Percentiles rank a stretch among this genome's conserved stretches.
These are phyloP conservation scores for Aspergillus puulaauensis DNA, from an alignment of 2,329 filamentous ascomycete species.

Conservation along the genomic window DNA sequence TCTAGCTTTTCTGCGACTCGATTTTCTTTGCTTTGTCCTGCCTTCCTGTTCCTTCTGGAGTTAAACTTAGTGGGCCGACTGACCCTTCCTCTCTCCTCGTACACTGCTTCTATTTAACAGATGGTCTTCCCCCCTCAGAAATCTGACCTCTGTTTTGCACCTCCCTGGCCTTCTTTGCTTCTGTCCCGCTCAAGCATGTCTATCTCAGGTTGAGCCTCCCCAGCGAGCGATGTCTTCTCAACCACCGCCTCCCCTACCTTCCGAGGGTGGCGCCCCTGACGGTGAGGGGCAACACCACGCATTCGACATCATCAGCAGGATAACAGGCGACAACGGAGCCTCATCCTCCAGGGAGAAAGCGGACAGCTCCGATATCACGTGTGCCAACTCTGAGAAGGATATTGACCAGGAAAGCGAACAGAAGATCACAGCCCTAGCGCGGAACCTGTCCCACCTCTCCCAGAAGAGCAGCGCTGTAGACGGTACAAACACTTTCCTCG, in stretches of 20 bases:
- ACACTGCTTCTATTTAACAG: neutral
- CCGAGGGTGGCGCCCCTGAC: constrained; percentile 15
- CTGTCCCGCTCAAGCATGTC: neutral
- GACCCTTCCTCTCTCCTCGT: neutral
- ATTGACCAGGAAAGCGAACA: constrained; percentile 23
- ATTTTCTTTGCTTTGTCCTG: neutral
- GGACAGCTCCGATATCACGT: constrained; percentile 26
- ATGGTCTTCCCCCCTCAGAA: neutral
- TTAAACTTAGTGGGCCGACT: neutral
- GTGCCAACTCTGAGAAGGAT: constrained; percentile 23
- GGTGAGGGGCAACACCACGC: constrained; percentile 1
- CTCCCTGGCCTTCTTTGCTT: neutral
- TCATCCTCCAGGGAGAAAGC: constrained; percentile 13
- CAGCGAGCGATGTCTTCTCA: constrained; percentile 11
- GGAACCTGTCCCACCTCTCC: constrained; percentile 31
- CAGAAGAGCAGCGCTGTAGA: constrained; percentile 19
- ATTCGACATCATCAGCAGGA: neutral
- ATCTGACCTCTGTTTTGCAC: neutral
- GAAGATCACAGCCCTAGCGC: constrained; percentile 30
- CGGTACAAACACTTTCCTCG: constrained; percentile 37
- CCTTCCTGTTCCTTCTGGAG: neutral
- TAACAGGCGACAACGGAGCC: neutral
- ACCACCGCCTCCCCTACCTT: constrained; percentile 20
- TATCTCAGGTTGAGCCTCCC: neutral
- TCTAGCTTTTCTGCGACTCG: neutral